Base-by-base conservation (phyloP, 2,329 filamentous ascomycete species). In the Colletotrichum graminicola region DNA sequence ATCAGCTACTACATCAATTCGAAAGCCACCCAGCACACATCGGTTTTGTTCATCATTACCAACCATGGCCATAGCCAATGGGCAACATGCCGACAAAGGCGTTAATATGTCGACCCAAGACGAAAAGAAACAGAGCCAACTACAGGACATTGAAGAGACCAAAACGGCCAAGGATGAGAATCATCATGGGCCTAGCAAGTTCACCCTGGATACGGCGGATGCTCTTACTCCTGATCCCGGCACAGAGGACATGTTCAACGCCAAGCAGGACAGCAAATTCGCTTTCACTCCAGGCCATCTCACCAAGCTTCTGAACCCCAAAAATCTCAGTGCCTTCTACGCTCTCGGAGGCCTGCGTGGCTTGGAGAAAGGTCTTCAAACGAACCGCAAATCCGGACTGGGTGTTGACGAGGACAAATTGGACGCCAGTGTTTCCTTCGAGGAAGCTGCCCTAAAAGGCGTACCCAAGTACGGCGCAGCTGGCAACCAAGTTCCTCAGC, bases 301-400 rank as follows among this genome's bases (percentile, higher is more conserved):
- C 76, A 90, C 89, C 73, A 95, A 95, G 81, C 82, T 96, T 8
- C 84, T 94, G 62, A 95, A 95, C 74, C 93, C 93, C 0, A 96
- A 96, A 81, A 94, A 87, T 75, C 84, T 93, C 72, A 85, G 88
- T 34, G 93, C 93, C 5, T 94, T 95, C 73, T 90, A 92, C 75
- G 92, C 92, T 7, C 80, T 96, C 2, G 93, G 93, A 66, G 93
- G 93, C 60, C 79, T 95, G 7, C 83, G 82, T 11, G 93, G 93
- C 2, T 78, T 96, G 26, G 92, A 94, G 76, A 93, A 91, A 77
- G 93, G 93, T 1, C 79, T 96, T 12, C 85, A 90, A 68, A 91
- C 92, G 1, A 84, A 94, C 77, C 81, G 89, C 49, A 85, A 84
- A 55, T 83, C 88, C 64, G 93, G 93, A 14, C 81, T 96, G 32